Percentiles rank a stretch among this genome's conserved stretches.
phyloP scores from a whole-genome alignment of 352 stramenopile species.

The Phytopythium cucurbitacearum region DNA sequence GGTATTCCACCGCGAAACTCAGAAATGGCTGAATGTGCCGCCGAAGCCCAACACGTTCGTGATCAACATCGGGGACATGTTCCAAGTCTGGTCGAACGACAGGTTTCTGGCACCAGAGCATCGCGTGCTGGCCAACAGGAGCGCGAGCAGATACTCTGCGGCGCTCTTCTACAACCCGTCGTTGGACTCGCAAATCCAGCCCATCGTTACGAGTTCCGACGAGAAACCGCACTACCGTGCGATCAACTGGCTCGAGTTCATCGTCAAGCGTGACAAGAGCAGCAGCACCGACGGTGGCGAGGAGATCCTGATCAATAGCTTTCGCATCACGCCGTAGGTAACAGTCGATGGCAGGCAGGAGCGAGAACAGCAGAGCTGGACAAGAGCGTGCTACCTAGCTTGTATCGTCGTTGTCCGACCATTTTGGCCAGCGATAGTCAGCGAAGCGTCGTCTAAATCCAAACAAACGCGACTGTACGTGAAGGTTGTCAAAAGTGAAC shows the following conservation, averaged over 20 bases:
- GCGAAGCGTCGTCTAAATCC: too few relatives aligned
- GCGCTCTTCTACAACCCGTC: constrained; percentile 71
- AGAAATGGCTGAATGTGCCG: constrained; percentile 47
- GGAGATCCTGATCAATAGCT: too few relatives aligned
- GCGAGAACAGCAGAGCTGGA: too few relatives aligned
- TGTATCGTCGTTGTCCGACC: too few relatives aligned
- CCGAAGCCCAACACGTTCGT: constrained; percentile 40
- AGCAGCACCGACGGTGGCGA: too few relatives aligned
- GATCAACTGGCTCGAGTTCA: constrained; percentile 89
- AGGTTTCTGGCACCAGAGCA: constrained; percentile 44
- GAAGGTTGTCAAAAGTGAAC: background rate
- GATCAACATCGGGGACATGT: constrained; percentile 63
- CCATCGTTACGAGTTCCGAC: constrained; percentile 39
- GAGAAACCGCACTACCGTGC: constrained; percentile 58
- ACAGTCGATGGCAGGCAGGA: too few relatives aligned
- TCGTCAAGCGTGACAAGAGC: constrained; percentile 76
- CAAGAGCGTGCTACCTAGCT: too few relatives aligned
- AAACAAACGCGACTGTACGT: too few relatives aligned
- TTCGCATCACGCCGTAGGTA: too few relatives aligned
- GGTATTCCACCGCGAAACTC: constrained; percentile 40
- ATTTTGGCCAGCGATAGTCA: too few relatives aligned
- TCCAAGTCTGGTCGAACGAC: constrained; percentile 62
- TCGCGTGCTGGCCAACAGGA: constrained; percentile 36
- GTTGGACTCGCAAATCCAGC: constrained; percentile 59
- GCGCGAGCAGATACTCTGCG: constrained; percentile 34